Conservation (phyloP, 139 green algal species). For the Mesostigma viride region DNA sequence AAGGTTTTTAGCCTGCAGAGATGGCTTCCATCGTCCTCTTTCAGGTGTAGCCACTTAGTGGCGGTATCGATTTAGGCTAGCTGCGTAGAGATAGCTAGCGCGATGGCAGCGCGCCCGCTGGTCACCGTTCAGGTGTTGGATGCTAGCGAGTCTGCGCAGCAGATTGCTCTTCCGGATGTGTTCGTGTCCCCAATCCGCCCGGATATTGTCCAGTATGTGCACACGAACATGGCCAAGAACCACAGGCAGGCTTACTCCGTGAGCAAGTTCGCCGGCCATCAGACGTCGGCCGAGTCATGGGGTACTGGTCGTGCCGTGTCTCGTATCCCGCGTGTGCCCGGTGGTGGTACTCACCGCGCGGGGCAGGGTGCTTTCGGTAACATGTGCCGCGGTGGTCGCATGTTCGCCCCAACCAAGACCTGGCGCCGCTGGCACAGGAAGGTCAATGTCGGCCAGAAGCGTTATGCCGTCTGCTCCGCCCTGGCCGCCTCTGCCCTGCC, state of each 20-base stretch:
- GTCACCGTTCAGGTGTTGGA: conserved; percentile 72
- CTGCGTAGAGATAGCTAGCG: too few relatives aligned
- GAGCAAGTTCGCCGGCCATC: conserved; percentile 76
- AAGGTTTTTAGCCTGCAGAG: too few relatives aligned
- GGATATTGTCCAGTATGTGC: conserved; percentile 76
- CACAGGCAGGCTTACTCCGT: conserved; percentile 93
- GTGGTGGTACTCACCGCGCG: conserved; percentile 86
- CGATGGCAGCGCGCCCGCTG: conserved; percentile 47
- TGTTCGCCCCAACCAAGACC: conserved; percentile 94
- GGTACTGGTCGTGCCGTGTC: conserved; percentile 96
- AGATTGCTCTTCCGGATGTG: conserved; percentile 74
- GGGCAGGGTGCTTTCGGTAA: conserved; percentile 98
- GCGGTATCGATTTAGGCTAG: too few relatives aligned
- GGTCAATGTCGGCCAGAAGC: conserved; percentile 95
- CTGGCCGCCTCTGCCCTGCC: conserved; percentile 89
- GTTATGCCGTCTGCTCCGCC: conserved; percentile 85
- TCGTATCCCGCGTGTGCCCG: conserved; percentile 97
- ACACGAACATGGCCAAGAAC: conserved; percentile 96
- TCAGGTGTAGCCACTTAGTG: too few relatives aligned
- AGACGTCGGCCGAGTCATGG: conserved; percentile 97
- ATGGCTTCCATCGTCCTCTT: too few relatives aligned
- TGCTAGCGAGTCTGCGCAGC: conserved; percentile 29
- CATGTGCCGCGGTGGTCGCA: conserved; percentile 96
- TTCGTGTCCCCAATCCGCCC: conserved; percentile 82
- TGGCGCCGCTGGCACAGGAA: conserved; percentile 97